Percentiles rank a stretch among this genome's conserved stretches.
Conservation (phyloP, 345 rosid species). For the Rubroshorea leprosula region DNA sequence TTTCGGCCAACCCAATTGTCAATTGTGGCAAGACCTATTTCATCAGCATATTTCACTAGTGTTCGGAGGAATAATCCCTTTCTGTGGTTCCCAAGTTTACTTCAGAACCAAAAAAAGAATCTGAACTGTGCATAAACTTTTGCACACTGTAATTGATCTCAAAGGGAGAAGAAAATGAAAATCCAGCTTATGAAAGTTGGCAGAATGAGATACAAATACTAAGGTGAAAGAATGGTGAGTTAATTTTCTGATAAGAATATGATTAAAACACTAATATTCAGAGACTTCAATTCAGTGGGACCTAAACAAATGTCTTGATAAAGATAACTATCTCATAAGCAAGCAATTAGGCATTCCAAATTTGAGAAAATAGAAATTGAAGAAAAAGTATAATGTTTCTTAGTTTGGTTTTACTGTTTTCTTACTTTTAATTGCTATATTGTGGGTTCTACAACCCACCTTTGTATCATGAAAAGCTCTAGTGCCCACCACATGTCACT, state of each 20-base stretch:
- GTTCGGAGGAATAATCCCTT: slow-evolving; percentile 20
- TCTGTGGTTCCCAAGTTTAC: slow-evolving; percentile 16
- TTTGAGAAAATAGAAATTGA: not conserved
- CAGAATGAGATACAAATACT: no score
- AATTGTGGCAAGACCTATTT: slow-evolving; percentile 33
- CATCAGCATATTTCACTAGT: slow-evolving; percentile 22
- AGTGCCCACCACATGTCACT: slow-evolving; percentile 13
- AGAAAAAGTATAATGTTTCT: not conserved
- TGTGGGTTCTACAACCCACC: slow-evolving; percentile 10
- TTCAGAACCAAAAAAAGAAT: slow-evolving; percentile 16
- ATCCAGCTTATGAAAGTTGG: no score
- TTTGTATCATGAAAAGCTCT: slow-evolving; percentile 11
- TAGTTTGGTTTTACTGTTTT: not conserved
- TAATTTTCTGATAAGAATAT: no score
- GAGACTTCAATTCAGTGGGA: not conserved
- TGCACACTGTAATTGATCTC: not conserved
- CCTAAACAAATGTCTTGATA: not conserved
- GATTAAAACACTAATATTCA: not conserved
- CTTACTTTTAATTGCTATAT: slow-evolving; percentile 9
- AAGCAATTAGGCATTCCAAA: not conserved
- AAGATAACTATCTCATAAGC: not conserved
- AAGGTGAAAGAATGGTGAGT: no score
- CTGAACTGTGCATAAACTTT: slow-evolving; percentile 15
- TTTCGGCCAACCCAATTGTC: slow-evolving; percentile 36
- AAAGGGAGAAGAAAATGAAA: no score